A percentile compares a stretch with the other conserved stretches of the same genome.
Evolutionary conservation across 2,329 filamentous ascomycete species (phyloP).

Genomic region (Tolypocladium guangdongense): DNA sequence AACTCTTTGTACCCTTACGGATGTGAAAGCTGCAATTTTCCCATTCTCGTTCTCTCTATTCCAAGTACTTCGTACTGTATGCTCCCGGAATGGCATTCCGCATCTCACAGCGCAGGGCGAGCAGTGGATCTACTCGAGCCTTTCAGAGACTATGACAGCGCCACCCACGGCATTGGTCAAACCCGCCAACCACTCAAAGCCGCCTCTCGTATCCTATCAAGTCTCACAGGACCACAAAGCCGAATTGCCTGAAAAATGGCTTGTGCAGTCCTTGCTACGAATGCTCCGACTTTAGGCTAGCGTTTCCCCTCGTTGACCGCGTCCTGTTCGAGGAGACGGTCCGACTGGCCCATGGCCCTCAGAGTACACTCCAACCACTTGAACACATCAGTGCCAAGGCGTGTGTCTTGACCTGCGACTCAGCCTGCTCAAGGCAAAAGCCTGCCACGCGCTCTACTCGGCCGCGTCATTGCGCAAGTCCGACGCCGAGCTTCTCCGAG

Average conservation of each 20-base stretch:
- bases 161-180: not conserved
- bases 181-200: not conserved
- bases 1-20: not conserved
- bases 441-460: constrained; percentile 38
- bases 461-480: constrained; percentile 34
- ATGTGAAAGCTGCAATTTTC: not conserved
- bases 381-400: constrained; percentile 26
- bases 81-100: constrained; percentile 35
- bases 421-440: constrained; percentile 39
- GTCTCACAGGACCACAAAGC: not conserved
- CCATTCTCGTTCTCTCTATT: not conserved
- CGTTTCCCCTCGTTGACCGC: constrained; percentile 38
- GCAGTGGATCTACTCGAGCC: constrained; percentile 33
- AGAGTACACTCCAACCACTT: constrained; percentile 6
- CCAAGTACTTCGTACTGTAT: constrained; percentile 21
- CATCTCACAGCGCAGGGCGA: constrained; percentile 35
- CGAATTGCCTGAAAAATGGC: constrained; percentile 23
- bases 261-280: constrained; percentile 15
- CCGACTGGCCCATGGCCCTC: constrained; percentile 28
- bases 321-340: constrained; percentile 35
- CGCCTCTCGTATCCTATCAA: not conserved
- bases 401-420: constrained; percentile 40
- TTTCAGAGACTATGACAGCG: constrained; percentile 7
- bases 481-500: constrained; percentile 41
- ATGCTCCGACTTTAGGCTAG: constrained; percentile 24